Conservation (phyloP, 2,329 filamentous ascomycete genomes). For the Nothophoma quercina region DNA sequence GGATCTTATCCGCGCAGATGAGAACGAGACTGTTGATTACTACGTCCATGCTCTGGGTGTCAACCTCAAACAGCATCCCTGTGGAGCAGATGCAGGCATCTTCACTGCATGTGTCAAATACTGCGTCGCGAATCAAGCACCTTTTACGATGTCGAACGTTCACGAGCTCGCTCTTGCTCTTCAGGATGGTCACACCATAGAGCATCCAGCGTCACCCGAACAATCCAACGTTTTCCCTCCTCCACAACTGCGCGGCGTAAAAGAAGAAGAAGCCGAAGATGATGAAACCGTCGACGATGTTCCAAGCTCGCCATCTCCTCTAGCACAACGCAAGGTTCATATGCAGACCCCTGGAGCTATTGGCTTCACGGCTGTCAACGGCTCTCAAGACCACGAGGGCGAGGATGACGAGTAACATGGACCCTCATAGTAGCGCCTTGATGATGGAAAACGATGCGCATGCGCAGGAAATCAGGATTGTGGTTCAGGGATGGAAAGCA, state of each 20-base stretch:
- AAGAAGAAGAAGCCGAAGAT: not conserved
- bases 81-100: conserved; percentile 25
- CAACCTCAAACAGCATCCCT: conserved; percentile 29
- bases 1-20: conserved; percentile 28
- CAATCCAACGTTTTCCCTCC: not conserved
- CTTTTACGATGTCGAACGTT: conserved; percentile 24
- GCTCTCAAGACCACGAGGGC: not conserved
- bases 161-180: conserved; percentile 23
- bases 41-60: conserved; percentile 23
- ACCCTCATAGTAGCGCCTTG: not conserved
- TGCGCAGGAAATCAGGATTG: too few species aligned
- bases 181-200: not conserved
- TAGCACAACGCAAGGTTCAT: not conserved
- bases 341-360: not conserved
- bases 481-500: too few species aligned
- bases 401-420: not conserved
- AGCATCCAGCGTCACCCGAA: conserved; percentile 3
- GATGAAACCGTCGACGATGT: not conserved
- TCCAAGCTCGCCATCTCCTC: not conserved
- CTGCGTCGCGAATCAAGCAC: conserved; percentile 24
- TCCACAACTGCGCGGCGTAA: not conserved
- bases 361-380: not conserved
- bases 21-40: conserved; percentile 15
- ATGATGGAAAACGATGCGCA: not conserved
- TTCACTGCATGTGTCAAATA: conserved; percentile 39